A percentile compares a stretch with the other conserved stretches of the same genome.
Conservation (phyloP, 2,329 filamentous ascomycete genomes). For the Microascus cirrosus region DNA sequence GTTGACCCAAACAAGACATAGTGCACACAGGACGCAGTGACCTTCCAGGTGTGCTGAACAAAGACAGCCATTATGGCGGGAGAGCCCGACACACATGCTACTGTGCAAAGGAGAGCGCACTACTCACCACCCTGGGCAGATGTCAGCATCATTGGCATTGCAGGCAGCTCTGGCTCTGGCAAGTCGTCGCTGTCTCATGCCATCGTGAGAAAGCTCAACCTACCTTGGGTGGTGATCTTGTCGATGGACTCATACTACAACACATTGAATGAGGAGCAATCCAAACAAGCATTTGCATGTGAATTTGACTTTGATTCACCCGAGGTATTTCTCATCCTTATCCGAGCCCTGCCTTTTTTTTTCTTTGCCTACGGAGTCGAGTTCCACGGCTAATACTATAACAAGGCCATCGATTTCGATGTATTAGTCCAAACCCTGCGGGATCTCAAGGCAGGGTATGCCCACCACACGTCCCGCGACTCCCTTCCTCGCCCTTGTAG, state of each 20-base stretch:
- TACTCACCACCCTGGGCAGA: conserved; percentile 95
- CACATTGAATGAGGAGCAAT: conserved; percentile 67
- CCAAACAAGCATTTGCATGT: conserved; percentile 70
- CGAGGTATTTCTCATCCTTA: conserved; percentile 32
- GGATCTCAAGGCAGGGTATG: conserved; percentile 86
- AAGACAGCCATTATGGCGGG: neutral
- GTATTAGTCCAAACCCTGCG: conserved; percentile 65
- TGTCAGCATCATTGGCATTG: conserved; percentile 91
- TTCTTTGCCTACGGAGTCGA: neutral
- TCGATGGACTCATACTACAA: conserved; percentile 99
- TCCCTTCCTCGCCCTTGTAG: neutral
- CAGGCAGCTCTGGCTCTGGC: conserved; percentile 84
- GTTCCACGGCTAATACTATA: neutral
- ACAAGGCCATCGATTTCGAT: conserved; percentile 82
- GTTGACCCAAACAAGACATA: neutral
- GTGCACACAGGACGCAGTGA: no score
- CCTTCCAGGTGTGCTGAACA: no score
- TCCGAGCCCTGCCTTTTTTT: no score
- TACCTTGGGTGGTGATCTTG: conserved; percentile 96
- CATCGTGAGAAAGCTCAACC: conserved; percentile 78
- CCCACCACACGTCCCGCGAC: neutral
- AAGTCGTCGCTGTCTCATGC: conserved; percentile 92
- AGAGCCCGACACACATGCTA: conserved; percentile 20
- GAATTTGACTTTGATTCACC: conserved; percentile 96
- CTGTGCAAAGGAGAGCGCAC: conserved; percentile 50